These are phyloP conservation scores for Rhizopus stolonifer DNA, from an alignment of 371 early-diverging fungal genomes.

Conservation along the genomic window DNA sequence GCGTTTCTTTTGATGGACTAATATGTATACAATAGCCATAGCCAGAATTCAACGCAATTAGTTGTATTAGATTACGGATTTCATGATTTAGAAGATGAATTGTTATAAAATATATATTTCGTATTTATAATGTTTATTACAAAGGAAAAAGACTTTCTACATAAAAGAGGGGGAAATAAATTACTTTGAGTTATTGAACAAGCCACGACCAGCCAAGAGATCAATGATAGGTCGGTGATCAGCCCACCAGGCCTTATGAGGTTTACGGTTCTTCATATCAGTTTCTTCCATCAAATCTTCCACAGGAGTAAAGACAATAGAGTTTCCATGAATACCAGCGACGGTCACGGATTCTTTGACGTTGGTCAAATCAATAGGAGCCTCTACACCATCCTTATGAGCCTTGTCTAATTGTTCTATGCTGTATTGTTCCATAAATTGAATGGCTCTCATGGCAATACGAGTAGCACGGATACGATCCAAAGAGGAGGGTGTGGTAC, in stretches of 20 bases:
- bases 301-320: conserved; percentile 74
- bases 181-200: conserved; percentile 5
- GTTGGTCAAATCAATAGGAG: conserved; percentile 66
- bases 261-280: conserved; percentile 77
- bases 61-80: conserved; percentile 58
- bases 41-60: conserved; percentile 47
- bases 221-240: conserved; percentile 50
- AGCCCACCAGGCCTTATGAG: conserved; percentile 81
- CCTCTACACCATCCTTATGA: conserved; percentile 20
- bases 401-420: conserved; percentile 31
- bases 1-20: too few relatives aligned
- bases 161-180: too few relatives aligned
- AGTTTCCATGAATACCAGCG: conserved; percentile 82
- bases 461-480: conserved; percentile 94
- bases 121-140: background rate
- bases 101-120: background rate
- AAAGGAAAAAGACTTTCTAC: too few relatives aligned
- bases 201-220: conserved; percentile 37
- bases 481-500: conserved; percentile 92
- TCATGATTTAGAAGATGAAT: conserved; percentile 46
- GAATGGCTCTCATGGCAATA: conserved; percentile 73
- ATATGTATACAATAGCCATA: background rate
- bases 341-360: conserved; percentile 67
- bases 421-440: conserved; percentile 56
- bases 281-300: conserved; percentile 65